Base-by-base conservation (phyloP, 805 yeast species). In the Candida silvicultrix region DNA sequence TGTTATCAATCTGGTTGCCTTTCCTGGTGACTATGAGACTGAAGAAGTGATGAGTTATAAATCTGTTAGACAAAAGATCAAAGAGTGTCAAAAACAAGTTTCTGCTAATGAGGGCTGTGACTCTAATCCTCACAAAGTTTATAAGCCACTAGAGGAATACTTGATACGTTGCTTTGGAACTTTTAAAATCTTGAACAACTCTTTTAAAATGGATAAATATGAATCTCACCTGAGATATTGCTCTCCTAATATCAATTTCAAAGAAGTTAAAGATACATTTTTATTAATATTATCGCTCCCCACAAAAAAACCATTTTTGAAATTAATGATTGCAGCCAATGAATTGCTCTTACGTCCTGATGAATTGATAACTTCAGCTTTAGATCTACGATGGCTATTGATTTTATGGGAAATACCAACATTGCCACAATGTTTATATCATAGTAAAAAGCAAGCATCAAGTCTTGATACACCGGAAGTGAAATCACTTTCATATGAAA, bases 351-450 rank as follows among this genome's bases (percentile, higher is more conserved):
- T 74, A 47, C 70, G 80, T 23, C 80, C 81, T 1, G 67, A 70
- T 6, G 58, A 40, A 7, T 29, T 57, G 0, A 49, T 69, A 37
- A 59, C 68, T 8, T 64, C 69, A 12, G 74, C 82, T 0, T 53
- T 63, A 2, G 69, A 76, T 19, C 60, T 81, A 25, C 60, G 68
- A 39, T 85, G 88, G 83, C 54, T 87, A 2, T 63, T 87, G 16
- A 77, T 87, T 3, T 64, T 87, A 12, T 62, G 84, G 43, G 90
- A 85, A 48, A 77, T 83, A 28, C 96, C 96, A 0, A 69, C 75
- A 5, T 62, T 86, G 8, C 64, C 73, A 7, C 66, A 71, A 20
- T 74, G 83, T 10, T 64, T 80, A 4, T 62, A 71, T 40, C 63
- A 50, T 44, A 55, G 44, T 12, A 56, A 38, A 28, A 47, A 46